phyloP scores from a whole-genome alignment of 495 filamentous ascomycete species.

The Trichoderma gamsii region DNA sequence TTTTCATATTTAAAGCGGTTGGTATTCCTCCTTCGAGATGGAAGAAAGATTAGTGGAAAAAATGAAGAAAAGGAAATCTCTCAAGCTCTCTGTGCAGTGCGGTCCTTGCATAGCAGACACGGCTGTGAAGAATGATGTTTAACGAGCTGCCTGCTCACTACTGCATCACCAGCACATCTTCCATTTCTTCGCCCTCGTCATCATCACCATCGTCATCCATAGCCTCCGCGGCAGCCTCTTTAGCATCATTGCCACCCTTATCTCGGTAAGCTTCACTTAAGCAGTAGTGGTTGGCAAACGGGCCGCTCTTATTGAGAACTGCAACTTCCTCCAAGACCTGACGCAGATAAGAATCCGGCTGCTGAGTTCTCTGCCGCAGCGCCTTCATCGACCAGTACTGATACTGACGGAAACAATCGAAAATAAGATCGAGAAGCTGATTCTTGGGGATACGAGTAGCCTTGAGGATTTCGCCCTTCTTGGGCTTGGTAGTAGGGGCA shows the following conservation, averaged over 20 bases:
- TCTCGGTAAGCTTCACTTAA: slow-evolving; percentile 66
- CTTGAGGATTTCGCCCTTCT: slow-evolving; percentile 59
- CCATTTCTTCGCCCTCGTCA: slow-evolving; percentile 67
- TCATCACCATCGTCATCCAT: slow-evolving; percentile 51
- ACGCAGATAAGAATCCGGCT: slow-evolving; percentile 89
- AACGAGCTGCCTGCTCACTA: not conserved
- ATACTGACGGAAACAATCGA: slow-evolving; percentile 72
- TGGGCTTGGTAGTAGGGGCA: slow-evolving; percentile 36
- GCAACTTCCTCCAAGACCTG: slow-evolving; percentile 78
- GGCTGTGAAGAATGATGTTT: too few species aligned
- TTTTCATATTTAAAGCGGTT: not conserved
- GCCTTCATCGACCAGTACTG: slow-evolving; percentile 85
- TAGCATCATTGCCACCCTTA: slow-evolving; percentile 42
- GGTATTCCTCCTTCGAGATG: not conserved
- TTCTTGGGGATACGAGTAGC: slow-evolving; percentile 78
- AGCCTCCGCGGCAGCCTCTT: slow-evolving; percentile 46
- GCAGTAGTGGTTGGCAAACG: slow-evolving; percentile 77
- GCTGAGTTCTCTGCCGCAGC: slow-evolving; percentile 62
- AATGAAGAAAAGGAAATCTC: too few species aligned
- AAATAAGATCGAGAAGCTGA: slow-evolving; percentile 78
- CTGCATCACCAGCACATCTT: slow-evolving; percentile 48
- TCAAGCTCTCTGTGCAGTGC: too few species aligned
- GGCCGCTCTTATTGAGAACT: slow-evolving; percentile 67
- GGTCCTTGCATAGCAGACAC: too few species aligned
- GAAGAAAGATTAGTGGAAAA: not conserved